Evolutionary conservation across 2,329 filamentous ascomycete species (phyloP).

Genomic region (Neofusicoccum laricinum): DNA sequence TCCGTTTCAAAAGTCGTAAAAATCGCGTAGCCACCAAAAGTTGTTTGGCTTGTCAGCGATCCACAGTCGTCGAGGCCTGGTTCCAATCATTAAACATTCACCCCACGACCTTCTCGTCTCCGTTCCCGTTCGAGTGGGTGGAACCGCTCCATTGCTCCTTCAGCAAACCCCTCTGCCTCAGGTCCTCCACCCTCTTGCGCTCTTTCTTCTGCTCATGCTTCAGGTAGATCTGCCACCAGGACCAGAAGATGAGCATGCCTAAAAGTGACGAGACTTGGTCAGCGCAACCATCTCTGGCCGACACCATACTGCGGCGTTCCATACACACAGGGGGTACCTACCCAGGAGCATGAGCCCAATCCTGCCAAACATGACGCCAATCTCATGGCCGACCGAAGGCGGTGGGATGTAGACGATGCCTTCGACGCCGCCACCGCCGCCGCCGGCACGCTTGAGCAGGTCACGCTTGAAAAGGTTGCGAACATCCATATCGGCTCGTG

Average conservation of each 20-base stretch:
- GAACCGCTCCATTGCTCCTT: slow-evolving; percentile 9
- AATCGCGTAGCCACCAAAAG: not conserved
- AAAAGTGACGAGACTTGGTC: not conserved
- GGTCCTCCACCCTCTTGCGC: slow-evolving; percentile 16
- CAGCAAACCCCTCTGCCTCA: slow-evolving; percentile 20
- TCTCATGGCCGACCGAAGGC: slow-evolving; percentile 22
- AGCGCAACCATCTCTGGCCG: not conserved
- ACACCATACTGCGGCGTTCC: too few species aligned
- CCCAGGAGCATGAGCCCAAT: slow-evolving; percentile 20
- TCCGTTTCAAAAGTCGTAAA: not conserved
- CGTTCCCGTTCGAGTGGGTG: not conserved
- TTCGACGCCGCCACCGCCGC: slow-evolving; percentile 1
- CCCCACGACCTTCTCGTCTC: not conserved
- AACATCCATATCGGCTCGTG: slow-evolving; percentile 1
- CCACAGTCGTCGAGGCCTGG: too few species aligned
- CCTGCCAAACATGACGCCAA: slow-evolving; percentile 21
- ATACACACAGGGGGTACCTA: not conserved
- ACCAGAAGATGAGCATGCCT: slow-evolving; percentile 20
- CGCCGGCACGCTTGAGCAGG: not conserved
- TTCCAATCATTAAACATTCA: not conserved
- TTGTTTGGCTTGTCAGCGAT: too few species aligned
- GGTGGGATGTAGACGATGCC: slow-evolving; percentile 6
- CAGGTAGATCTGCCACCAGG: slow-evolving; percentile 21
- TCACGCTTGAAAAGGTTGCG: not conserved
- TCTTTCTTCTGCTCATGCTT: slow-evolving; percentile 19